Conservation (phyloP, 805 yeast species). For the Metschnikowia lochheadii region DNA sequence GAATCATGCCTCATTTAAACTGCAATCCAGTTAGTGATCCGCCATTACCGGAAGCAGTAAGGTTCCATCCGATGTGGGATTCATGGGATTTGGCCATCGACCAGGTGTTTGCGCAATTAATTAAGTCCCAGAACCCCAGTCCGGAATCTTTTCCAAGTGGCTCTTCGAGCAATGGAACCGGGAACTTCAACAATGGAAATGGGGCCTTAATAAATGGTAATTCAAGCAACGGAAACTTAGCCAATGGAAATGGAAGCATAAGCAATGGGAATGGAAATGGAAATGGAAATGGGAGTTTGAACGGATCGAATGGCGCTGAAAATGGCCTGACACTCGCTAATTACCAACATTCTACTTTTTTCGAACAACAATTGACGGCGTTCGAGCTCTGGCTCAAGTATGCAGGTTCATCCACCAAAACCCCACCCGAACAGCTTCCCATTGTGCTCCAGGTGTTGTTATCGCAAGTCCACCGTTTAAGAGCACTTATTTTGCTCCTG, state of each 20-base stretch:
- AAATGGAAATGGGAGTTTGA: not conserved
- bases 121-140: constrained; percentile 35
- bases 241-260: too few relatives aligned
- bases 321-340: constrained; percentile 31
- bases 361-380: constrained; percentile 94
- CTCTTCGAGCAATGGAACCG: too few relatives aligned
- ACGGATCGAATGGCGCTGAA: not conserved
- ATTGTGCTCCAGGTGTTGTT: constrained; percentile 87
- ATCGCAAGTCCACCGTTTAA: constrained; percentile 88
- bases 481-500: constrained; percentile 81
- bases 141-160: not conserved
- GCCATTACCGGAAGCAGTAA: constrained; percentile 75
- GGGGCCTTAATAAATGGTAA: not conserved
- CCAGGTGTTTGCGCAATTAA: constrained; percentile 75
- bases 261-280: too few relatives aligned
- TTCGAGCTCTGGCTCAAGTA: constrained; percentile 95
- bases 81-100: constrained; percentile 97
- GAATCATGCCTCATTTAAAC: constrained; percentile 88
- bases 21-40: constrained; percentile 96
- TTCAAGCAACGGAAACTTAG: not conserved
- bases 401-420: constrained; percentile 70
- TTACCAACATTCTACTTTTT: constrained; percentile 88
- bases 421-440: constrained; percentile 93
- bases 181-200: too few relatives aligned
- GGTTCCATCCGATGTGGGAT: constrained; percentile 92